Percentiles rank a stretch among this genome's conserved stretches.
Evolutionary conservation across 1,284 basidiomycete genomes (phyloP).

Genomic region (Microstroma glucosiphilum): DNA sequence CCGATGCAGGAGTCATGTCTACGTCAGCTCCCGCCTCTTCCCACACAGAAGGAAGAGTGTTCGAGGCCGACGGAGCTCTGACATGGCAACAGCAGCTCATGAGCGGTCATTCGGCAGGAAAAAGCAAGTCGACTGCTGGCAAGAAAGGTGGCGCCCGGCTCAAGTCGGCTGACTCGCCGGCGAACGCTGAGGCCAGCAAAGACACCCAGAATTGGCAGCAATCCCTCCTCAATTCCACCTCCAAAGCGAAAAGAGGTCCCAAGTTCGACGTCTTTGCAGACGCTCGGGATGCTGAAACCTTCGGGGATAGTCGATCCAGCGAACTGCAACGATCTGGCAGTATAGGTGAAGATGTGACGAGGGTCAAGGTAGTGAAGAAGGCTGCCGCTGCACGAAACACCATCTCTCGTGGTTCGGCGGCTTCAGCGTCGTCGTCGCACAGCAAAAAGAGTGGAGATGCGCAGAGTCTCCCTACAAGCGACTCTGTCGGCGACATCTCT

Average conservation of each 20-base stretch:
- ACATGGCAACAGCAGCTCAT: constrained; percentile 42
- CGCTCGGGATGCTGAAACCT: constrained; percentile 32
- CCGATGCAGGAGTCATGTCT: neutral
- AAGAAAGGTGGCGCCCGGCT: neutral
- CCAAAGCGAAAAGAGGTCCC: constrained; percentile 26
- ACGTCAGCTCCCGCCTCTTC: neutral
- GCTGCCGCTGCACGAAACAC: neutral
- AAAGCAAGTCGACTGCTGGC: neutral
- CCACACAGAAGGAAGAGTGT: neutral
- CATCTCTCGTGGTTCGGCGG: too few relatives aligned
- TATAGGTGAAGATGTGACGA: constrained; percentile 10
- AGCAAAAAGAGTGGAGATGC: constrained; percentile 20
- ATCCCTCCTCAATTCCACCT: constrained; percentile 24
- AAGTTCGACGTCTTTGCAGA: constrained; percentile 40
- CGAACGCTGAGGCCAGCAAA: neutral
- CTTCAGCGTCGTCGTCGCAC: constrained; percentile 15
- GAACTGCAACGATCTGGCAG: constrained; percentile 18
- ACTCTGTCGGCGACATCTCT: neutral
- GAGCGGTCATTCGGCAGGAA: constrained; percentile 22
- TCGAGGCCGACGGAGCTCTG: constrained; percentile 15
- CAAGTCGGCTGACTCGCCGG: neutral
- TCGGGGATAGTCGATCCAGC: constrained; percentile 18
- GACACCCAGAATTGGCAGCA: constrained; percentile 34
- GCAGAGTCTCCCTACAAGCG: neutral
- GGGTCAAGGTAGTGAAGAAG: neutral